A percentile compares a stretch with the other conserved stretches of the same genome.
Evolutionary conservation across 1,139 yeast genomes (phyloP).

Genomic region (Magnusiomyces ingens): DNA sequence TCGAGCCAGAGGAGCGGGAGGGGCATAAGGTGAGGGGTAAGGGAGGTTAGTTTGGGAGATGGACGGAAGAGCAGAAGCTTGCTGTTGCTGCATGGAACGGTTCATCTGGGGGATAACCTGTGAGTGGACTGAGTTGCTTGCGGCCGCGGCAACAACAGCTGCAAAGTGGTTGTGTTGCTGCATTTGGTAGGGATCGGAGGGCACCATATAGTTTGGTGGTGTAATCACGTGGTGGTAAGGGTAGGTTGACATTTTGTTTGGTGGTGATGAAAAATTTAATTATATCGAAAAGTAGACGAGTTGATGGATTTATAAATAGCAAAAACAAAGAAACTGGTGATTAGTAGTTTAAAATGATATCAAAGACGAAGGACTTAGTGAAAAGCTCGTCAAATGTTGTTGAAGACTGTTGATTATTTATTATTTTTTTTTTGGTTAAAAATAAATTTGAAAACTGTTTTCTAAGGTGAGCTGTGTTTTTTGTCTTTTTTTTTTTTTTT

Average conservation of each 20-base stretch:
- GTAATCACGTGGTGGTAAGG: conserved; percentile 23
- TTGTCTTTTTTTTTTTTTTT: background rate
- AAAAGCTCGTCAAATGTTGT: conserved; percentile 23
- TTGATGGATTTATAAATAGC: background rate
- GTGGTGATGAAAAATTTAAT: background rate
- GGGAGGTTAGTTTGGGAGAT: background rate
- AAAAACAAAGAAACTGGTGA: no score
- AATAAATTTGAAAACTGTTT: background rate
- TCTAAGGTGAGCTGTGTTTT: background rate
- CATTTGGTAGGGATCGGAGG: conserved; percentile 5
- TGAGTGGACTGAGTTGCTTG: background rate
- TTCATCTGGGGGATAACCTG: background rate
- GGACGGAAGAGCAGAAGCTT: background rate
- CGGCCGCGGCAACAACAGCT: background rate
- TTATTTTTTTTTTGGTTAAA: background rate
- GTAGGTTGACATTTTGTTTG: conserved; percentile 21
- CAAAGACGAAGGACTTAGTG: conserved; percentile 19
- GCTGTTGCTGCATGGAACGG: background rate
- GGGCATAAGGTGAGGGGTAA: background rate
- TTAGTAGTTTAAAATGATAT: conserved; percentile 1
- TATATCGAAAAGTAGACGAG: background rate
- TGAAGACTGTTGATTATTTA: background rate
- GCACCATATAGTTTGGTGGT: conserved; percentile 21
- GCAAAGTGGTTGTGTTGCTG: background rate
- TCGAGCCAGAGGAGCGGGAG: background rate